These are phyloP conservation scores for Candida insectalens DNA, from an alignment of 805 yeast genomes.

Conservation along the genomic window DNA sequence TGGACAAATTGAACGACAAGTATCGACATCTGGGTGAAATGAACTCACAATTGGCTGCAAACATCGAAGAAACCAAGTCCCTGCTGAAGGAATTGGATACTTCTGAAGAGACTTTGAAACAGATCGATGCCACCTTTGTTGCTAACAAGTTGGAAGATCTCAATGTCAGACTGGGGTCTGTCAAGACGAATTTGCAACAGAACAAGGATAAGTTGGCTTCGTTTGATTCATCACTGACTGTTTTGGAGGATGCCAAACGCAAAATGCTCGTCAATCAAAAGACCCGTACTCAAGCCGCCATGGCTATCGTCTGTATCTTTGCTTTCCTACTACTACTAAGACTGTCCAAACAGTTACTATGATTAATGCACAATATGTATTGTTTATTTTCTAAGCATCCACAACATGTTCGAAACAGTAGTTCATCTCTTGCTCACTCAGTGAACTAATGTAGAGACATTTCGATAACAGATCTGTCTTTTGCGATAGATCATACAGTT, in stretches of 20 bases:
- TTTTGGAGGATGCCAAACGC: conserved; percentile 12
- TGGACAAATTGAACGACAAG: conserved; percentile 16
- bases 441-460: conserved; percentile 70
- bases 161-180: conserved; percentile 17
- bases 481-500: conserved; percentile 45
- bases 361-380: no score
- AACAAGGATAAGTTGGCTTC: conserved; percentile 15
- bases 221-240: conserved; percentile 11
- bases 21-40: conserved; percentile 21
- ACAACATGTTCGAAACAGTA: conserved; percentile 21
- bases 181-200: conserved; percentile 10
- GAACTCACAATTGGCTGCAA: conserved; percentile 18
- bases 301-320: conserved; percentile 1
- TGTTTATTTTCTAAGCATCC: conserved; percentile 1
- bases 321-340: not conserved
- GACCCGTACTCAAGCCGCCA: conserved; percentile 3
- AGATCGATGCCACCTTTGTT: conserved; percentile 12
- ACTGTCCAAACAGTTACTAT: no score
- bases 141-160: conserved; percentile 21
- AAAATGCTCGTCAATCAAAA: conserved; percentile 7
- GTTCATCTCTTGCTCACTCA: conserved; percentile 64
- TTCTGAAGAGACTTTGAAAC: conserved; percentile 17
- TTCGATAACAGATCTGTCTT: conserved; percentile 66
- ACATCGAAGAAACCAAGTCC: conserved; percentile 18
- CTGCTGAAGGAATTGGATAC: conserved; percentile 21